Conservation (phyloP, 2,329 filamentous ascomycete genomes). For the Huntiella moniliformis region DNA sequence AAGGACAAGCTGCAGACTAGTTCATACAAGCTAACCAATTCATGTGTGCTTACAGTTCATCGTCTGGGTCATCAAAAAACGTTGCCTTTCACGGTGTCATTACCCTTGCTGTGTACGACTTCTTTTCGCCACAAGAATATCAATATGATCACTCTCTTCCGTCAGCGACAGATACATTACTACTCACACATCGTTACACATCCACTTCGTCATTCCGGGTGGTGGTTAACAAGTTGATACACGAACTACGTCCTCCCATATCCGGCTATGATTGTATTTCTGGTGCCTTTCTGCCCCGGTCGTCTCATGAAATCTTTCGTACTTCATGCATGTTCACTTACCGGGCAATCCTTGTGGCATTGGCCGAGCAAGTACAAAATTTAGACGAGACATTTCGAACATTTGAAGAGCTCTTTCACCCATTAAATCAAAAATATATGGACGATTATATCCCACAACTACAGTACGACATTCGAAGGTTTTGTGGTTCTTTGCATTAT, state of each 20-base stretch:
- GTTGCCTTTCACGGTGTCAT: conserved; percentile 1
- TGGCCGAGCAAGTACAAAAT: not conserved
- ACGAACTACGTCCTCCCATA: not conserved
- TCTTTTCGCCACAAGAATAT: not conserved
- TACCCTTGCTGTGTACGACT: not conserved
- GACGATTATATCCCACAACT: too few species aligned
- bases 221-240: conserved; percentile 5
- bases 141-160: not conserved
- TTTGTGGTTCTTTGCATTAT: too few species aligned
- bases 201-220: conserved; percentile 5
- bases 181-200: conserved; percentile 2
- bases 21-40: too few species aligned
- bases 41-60: conserved; percentile 1
- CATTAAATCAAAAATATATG: too few species aligned
- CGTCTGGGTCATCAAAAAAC: not conserved
- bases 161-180: not conserved
- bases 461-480: too few species aligned
- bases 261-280: conserved; percentile 3
- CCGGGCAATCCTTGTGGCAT: conserved; percentile 3
- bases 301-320: conserved; percentile 3
- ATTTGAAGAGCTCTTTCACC: conserved; percentile 7
- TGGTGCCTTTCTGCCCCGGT: not conserved
- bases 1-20: too few species aligned
- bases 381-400: conserved; percentile 3
- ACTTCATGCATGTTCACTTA: conserved; percentile 1